A percentile compares a stretch with the other conserved stretches of the same genome.
Conservation (phyloP, 1,284 basidiomycete species). For the Austroboletus rostrupii region DNA sequence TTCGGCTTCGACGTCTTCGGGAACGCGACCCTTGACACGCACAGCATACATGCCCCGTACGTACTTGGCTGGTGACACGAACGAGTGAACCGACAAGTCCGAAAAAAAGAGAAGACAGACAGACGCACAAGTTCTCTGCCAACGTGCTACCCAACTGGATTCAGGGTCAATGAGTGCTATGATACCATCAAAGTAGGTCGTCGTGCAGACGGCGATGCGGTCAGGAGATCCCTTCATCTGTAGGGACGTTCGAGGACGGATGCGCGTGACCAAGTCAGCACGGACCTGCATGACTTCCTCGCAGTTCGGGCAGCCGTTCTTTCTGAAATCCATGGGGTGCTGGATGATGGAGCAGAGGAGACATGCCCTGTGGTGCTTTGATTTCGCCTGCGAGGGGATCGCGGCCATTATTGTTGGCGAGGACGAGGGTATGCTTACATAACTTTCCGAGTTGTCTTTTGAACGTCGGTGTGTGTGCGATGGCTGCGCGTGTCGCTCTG, state of each 20-base stretch:
- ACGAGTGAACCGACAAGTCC: conserved; percentile 1
- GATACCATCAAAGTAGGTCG: conserved; percentile 91
- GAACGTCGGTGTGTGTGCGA: no score
- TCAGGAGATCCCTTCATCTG: conserved; percentile 90
- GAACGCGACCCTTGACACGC: conserved; percentile 81
- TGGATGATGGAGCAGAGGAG: conserved; percentile 91
- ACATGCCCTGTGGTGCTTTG: conserved; percentile 82
- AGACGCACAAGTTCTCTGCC: conserved; percentile 83
- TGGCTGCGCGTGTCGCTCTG: conserved; percentile 23
- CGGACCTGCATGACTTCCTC: conserved; percentile 89
- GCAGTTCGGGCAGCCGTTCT: conserved; percentile 92
- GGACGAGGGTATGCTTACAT: conserved; percentile 14
- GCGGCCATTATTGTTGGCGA: conserved; percentile 31
- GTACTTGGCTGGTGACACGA: conserved; percentile 63
- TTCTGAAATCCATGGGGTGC: conserved; percentile 79
- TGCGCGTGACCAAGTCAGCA: background rate
- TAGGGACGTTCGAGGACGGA: background rate
- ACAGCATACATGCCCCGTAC: conserved; percentile 86
- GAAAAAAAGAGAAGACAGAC: background rate
- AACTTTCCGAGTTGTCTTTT: conserved; percentile 3
- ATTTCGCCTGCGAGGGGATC: conserved; percentile 60
- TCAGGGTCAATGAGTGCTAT: conserved; percentile 88
- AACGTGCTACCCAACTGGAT: conserved; percentile 91
- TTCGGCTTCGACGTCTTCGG: conserved; percentile 81
- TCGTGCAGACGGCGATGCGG: conserved; percentile 84